These are phyloP conservation scores for Chaetomium globosum DNA, from an alignment of 2,329 filamentous ascomycete genomes.

Conservation along the genomic window DNA sequence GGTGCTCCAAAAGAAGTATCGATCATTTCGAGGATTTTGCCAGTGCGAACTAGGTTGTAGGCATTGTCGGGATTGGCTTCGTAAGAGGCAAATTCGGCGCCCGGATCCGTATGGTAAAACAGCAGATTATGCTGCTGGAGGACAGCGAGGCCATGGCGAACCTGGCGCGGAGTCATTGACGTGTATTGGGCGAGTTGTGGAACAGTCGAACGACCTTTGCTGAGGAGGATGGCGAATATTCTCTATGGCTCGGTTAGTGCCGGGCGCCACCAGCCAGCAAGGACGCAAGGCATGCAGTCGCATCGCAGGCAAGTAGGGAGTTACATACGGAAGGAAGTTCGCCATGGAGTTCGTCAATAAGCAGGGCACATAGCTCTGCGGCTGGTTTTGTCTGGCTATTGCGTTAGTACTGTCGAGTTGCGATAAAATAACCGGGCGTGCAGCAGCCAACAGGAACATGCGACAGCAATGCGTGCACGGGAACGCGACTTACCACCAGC, in stretches of 20 bases:
- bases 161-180: conserved; percentile 70
- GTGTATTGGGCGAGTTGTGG: conserved; percentile 71
- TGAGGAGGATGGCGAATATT: conserved; percentile 78
- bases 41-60: conserved; percentile 79
- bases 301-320: not conserved
- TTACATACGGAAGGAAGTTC: conserved; percentile 83
- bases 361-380: conserved; percentile 84
- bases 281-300: not conserved
- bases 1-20: conserved; percentile 73
- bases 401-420: conserved; percentile 35
- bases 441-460: conserved; percentile 3
- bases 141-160: conserved; percentile 79
- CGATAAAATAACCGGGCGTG: not conserved
- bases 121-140: conserved; percentile 88
- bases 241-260: conserved; percentile 57
- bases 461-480: not conserved
- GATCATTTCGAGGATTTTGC: conserved; percentile 77
- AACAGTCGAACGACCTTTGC: conserved; percentile 75
- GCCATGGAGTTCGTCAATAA: conserved; percentile 87
- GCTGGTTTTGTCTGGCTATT: conserved; percentile 66
- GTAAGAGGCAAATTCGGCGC: conserved; percentile 71
- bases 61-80: conserved; percentile 79
- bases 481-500: conserved; percentile 41
- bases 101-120: conserved; percentile 68
- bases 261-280: not conserved